These are phyloP conservation scores for Podospora pseudocomata DNA, from an alignment of 495 filamentous ascomycete species.

Conservation along the genomic window DNA sequence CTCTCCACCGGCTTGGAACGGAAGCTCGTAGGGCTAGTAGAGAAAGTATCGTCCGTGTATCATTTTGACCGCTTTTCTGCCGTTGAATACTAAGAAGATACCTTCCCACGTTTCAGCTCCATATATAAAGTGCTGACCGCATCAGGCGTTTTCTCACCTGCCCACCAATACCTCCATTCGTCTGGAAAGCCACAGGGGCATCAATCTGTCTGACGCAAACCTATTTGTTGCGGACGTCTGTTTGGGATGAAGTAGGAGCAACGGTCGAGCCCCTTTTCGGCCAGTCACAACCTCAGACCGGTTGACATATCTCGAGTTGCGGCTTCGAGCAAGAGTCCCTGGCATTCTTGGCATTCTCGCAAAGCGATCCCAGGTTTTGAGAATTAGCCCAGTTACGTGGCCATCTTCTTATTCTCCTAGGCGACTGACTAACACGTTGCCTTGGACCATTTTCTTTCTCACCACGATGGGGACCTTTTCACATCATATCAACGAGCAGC, in stretches of 20 bases:
- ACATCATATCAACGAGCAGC: not conserved
- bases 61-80: not conserved
- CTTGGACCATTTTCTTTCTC: not conserved
- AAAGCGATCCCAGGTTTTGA: not conserved
- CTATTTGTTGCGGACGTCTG: not conserved
- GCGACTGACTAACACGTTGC: not conserved
- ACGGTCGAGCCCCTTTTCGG: not conserved
- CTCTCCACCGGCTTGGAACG: not conserved
- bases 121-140: slow-evolving; percentile 29
- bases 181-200: not conserved
- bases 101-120: slow-evolving; percentile 11
- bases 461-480: not conserved
- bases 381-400: not conserved
- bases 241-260: not conserved
- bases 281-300: not conserved
- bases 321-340: not conserved
- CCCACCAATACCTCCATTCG: not conserved
- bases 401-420: not conserved
- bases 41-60: not conserved
- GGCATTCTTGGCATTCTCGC: not conserved
- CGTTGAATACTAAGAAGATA: not conserved
- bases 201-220: not conserved
- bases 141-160: slow-evolving; percentile 8
- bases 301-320: not conserved
- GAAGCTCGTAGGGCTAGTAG: slow-evolving; percentile 2